Base-by-base conservation (phyloP, 352 stramenopile species). In the Globisporangium middletonii region DNA sequence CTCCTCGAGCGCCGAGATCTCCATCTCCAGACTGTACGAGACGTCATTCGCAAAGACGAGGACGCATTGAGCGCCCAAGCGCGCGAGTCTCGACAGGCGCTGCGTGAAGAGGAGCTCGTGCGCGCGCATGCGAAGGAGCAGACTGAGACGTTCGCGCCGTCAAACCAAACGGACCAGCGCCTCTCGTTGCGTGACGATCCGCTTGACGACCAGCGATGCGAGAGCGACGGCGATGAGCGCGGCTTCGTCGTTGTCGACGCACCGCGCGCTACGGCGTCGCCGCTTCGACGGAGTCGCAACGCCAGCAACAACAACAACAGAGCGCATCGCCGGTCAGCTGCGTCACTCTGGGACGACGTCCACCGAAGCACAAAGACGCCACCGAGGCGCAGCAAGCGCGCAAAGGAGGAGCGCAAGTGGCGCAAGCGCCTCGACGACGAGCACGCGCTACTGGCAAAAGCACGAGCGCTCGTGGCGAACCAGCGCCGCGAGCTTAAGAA, bases 401-500 rank as follows among this genome's bases (percentile, higher is more conserved):
- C 41, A 8, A 59, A 42, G 33, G 45, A 57, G n/a, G 71, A 73
- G 12, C 46, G 65, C 16, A 75, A 75, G 50, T 88, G 79, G 79
- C 71, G 65, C 11, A 57, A 74, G 45, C 72, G 80, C 8, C 37
- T 90, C 0, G 55, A 68, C 27, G 68, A 78, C 18, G 80, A 90
- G 54, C 60, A 70, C 12, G 50, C 65, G 33, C 53, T 90, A 12
- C 57, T 90, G 8, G 50, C 63, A 2, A 86, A 87, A 43, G 76
- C 71, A n/a, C 57, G 57, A 26, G 51, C 55, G 35, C 43, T 86
- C 15, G 55, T 87, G 16, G 26, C 62, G 3, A 79, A 71, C 35
- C 72, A 90, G 53, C 76, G 73, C 9, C 69, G 75, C 53, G 65
- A 74, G 16, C 59, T 90, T 5, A 73, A 64, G 27, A 71, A 72